Base-by-base conservation (phyloP, 352 stramenopile species). In the Phytophthora citricola region DNA sequence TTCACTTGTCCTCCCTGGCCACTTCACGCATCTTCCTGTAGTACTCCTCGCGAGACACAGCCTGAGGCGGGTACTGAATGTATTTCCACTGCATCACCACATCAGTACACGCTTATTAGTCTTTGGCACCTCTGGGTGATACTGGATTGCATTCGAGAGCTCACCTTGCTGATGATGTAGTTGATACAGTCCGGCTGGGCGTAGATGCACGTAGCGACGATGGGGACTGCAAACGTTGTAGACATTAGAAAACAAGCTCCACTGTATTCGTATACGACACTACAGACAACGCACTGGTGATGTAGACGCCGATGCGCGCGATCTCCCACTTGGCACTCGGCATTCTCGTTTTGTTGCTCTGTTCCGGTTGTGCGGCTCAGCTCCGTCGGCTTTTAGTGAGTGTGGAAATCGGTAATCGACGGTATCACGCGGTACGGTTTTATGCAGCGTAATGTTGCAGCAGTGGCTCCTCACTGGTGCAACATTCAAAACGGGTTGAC, bases 131-230 rank as follows among this genome's bases (percentile, higher is more conserved):
- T 20, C 17, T 20, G 17, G 17, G 17, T 20, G 17, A 20, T 20
- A 20, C 17, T 20, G 17, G 17, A 20, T 20, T 36, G 31, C 31
- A 8, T 36, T 36, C 9, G 29, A 34, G 9, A 34, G 52, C 75
- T 40, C 46, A 95, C 87, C 68, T 77, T 60, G 48, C 69, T 68
- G 48, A 95, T 77, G 55, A 94, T 94, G 55, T 57, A 89, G 68
- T 89, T 83, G 73, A 95, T 92, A 66, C 84, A 92, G 55, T 95
- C 83, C 15, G 88, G 88, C 64, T 95, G 85, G 50, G 87, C 85
- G 78, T 95, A 95, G 62, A 95, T 82, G 66, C 73, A 85, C 24
- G 88, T 95, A 31, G 85, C 80, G 40, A 93, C 63, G 12, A 95
- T 64, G 2, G 88, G 88, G 45, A 95, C 88, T 95, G 52, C 17